Evolutionary conservation across 2,329 filamentous ascomycete genomes (phyloP).

Genomic region (Penicillium sp.): DNA sequence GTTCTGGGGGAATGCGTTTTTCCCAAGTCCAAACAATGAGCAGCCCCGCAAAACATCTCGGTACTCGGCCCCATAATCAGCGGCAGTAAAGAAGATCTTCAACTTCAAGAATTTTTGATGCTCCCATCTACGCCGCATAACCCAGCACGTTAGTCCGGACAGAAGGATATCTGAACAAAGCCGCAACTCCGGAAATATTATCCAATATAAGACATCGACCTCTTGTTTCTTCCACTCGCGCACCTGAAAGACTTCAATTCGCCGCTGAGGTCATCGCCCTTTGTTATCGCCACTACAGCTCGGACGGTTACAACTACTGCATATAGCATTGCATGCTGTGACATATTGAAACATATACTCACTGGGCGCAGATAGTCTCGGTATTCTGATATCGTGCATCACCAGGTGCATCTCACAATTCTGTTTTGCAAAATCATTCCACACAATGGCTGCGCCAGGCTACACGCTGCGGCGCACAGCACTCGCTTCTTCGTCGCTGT

Average conservation of each 20-base stretch:
- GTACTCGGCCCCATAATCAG: not conserved
- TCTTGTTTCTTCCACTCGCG: not conserved
- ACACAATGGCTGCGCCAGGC: constrained; percentile 4
- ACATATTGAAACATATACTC: not conserved
- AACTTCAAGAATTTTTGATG: constrained; percentile 27
- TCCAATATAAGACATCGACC: not conserved
- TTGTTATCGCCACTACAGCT: not conserved
- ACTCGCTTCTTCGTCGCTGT: constrained; percentile 11
- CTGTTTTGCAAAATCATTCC: not conserved
- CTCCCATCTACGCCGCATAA: constrained; percentile 46
- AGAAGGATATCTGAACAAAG: constrained; percentile 18
- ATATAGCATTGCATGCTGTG: not conserved
- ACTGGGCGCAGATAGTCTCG: not conserved
- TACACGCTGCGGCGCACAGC: constrained; percentile 6
- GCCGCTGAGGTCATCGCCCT: constrained; percentile 1
- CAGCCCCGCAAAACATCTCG: constrained; percentile 8
- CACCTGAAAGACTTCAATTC: not conserved
- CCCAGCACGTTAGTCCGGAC: constrained; percentile 37
- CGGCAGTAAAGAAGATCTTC: constrained; percentile 9
- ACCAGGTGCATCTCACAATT: not conserved
- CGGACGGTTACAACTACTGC: not conserved
- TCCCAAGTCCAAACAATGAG: not conserved
- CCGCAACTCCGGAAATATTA: not conserved
- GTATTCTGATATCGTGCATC: not conserved
- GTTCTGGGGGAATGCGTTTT: not conserved